Percentiles rank a stretch among this genome's conserved stretches.
These are phyloP conservation scores for Zygosaccharomyces sapae DNA, from an alignment of 1,139 yeast species.

Conservation along the genomic window DNA sequence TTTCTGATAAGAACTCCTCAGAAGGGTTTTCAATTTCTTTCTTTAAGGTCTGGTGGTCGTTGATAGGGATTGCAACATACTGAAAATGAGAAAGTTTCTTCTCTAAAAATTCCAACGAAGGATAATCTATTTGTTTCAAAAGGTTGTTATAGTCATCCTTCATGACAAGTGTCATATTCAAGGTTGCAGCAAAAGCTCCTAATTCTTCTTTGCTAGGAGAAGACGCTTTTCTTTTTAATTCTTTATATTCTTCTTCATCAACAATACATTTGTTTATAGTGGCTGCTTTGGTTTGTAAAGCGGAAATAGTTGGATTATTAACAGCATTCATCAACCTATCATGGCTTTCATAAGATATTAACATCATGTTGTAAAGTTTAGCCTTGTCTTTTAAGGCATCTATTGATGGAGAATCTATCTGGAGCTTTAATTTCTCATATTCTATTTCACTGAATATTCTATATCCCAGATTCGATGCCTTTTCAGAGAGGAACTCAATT, in stretches of 20 bases:
- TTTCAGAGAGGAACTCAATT: constrained; percentile 24
- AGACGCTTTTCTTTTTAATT: constrained; percentile 10
- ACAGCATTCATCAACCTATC: constrained; percentile 22
- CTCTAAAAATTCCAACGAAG: constrained; percentile 11
- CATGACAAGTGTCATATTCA: constrained; percentile 18
- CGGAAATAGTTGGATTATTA: constrained; percentile 13
- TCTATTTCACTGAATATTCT: constrained; percentile 25
- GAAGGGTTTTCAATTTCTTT: constrained; percentile 26
- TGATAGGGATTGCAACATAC: constrained; percentile 3
- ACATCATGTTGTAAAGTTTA: constrained; percentile 9
- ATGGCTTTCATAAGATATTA: constrained; percentile 16
- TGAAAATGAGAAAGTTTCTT: constrained; percentile 4
- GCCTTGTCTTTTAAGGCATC: constrained; percentile 21
- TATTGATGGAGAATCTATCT: constrained; percentile 20
- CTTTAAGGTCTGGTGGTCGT: constrained; percentile 12
- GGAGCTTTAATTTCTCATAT: constrained; percentile 7
- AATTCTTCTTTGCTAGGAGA: constrained; percentile 15
- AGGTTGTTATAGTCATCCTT: constrained; percentile 13
- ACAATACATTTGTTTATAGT: constrained; percentile 14
- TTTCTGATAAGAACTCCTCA: constrained; percentile 24
- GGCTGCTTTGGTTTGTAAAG: constrained; percentile 15
- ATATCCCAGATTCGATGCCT: constrained; percentile 28
- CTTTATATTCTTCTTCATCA: constrained; percentile 11
- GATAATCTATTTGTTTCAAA: constrained; percentile 13
- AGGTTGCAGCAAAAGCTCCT: constrained; percentile 14